A percentile compares a stretch with the other conserved stretches of the same genome.
Conservation (phyloP, 2,329 filamentous ascomycete genomes). For the Knufia petricola region DNA sequence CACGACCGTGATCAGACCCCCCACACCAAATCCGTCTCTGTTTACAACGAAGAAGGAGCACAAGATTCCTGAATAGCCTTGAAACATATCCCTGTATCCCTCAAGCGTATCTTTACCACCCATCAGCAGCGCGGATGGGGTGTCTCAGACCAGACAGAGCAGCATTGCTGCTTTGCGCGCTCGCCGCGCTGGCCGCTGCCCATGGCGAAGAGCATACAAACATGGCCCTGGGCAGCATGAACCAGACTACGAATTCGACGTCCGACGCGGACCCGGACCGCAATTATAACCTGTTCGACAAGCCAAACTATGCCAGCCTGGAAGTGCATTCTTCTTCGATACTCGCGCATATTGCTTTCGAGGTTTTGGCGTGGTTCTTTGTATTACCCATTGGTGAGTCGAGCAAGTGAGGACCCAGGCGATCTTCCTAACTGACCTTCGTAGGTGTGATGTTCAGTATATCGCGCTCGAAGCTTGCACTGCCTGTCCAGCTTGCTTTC, state of each 20-base stretch:
- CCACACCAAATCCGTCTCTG: not conserved
- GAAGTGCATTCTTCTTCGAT: conserved; percentile 39
- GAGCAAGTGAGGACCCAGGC: not conserved
- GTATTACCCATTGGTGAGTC: conserved; percentile 61
- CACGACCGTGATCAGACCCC: conserved; percentile 21
- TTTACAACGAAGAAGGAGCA: too few species aligned
- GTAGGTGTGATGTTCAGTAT: conserved; percentile 78
- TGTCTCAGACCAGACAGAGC: conserved; percentile 14
- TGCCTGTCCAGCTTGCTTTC: conserved; percentile 61
- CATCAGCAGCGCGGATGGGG: conserved; percentile 13
- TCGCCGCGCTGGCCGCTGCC: conserved; percentile 13
- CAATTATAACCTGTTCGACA: conserved; percentile 22
- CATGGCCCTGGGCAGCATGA: conserved; percentile 21
- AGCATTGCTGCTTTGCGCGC: conserved; percentile 20
- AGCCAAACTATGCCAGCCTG: conserved; percentile 34
- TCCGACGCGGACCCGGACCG: conserved; percentile 12
- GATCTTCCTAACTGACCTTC: conserved; percentile 10
- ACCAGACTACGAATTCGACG: conserved; percentile 16
- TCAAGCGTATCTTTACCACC: not conserved
- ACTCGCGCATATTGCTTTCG: conserved; percentile 60
- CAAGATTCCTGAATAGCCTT: too few species aligned
- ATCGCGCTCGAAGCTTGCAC: conserved; percentile 63
- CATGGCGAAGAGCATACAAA: conserved; percentile 18
- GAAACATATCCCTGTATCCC: not conserved
- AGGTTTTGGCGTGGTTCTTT: conserved; percentile 63